Percentiles rank a stretch among this genome's conserved stretches.
phyloP scores from a whole-genome alignment of 176 grass and related monocot species.

The Lolium multiflorum region DNA sequence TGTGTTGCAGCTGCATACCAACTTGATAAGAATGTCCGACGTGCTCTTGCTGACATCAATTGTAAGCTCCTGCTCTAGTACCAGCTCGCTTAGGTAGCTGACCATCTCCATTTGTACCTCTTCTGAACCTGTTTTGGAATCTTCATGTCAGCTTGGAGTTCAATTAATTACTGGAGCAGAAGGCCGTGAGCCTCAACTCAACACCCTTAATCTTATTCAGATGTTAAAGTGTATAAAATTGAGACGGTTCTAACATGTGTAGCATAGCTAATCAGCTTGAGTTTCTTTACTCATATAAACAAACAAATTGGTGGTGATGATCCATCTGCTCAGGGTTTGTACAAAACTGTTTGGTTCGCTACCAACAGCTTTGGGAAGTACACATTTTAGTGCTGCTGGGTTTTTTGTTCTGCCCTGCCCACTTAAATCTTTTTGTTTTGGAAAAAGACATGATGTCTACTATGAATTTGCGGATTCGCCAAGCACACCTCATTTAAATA shows the following conservation, averaged over 20 bases:
- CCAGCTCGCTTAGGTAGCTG: constrained; percentile 76
- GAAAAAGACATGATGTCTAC: not conserved
- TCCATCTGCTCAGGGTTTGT: not conserved
- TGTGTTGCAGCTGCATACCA: constrained; percentile 53
- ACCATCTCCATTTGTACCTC: constrained; percentile 86
- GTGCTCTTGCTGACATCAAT: constrained; percentile 62
- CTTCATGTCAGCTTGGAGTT: constrained; percentile 36
- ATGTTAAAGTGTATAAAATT: not conserved
- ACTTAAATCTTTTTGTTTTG: not conserved
- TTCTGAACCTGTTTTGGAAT: constrained; percentile 60
- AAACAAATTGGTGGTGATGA: not conserved
- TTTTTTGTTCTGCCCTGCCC: not conserved
- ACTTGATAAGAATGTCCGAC: constrained; percentile 60
- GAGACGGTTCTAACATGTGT: not conserved
- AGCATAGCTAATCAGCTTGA: constrained; percentile 10
- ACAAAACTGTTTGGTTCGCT: not conserved
- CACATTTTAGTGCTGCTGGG: not conserved
- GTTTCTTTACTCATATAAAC: not conserved
- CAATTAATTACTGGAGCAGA: constrained; percentile 11
- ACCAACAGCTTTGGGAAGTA: not conserved
- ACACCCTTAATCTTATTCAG: not conserved
- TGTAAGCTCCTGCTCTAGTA: constrained; percentile 67
- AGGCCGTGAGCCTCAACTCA: not conserved
- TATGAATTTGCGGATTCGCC: not conserved
- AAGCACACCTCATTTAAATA: too few species aligned